These are phyloP conservation scores for Penicillium desertorum DNA, from an alignment of 495 filamentous ascomycete genomes.

Conservation along the genomic window DNA sequence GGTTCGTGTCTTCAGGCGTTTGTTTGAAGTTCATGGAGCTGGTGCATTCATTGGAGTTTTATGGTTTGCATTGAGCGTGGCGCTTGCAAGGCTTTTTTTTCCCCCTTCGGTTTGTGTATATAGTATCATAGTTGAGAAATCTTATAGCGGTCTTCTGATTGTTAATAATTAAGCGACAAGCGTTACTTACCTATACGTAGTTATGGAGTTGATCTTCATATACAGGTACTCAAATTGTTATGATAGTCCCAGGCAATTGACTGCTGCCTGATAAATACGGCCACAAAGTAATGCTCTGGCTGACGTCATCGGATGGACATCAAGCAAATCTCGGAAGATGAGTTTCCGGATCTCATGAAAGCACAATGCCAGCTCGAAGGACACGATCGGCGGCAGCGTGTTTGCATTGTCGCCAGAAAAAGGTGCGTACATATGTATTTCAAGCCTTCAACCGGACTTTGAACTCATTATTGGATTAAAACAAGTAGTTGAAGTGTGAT, in stretches of 20 bases:
- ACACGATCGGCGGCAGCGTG: constrained; percentile 31
- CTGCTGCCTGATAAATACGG: constrained; percentile 1
- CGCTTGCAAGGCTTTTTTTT: background rate
- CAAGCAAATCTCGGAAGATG: constrained; percentile 9
- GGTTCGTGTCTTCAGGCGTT: background rate
- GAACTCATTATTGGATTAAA: background rate
- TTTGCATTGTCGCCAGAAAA: constrained; percentile 31
- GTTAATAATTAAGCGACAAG: background rate
- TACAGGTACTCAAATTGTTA: too few species aligned
- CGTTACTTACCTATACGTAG: background rate
- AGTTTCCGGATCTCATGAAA: constrained; percentile 6
- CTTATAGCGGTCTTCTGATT: background rate
- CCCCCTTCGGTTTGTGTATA: background rate
- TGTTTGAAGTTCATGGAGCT: background rate
- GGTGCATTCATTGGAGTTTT: constrained; percentile 11
- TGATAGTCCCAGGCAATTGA: too few species aligned
- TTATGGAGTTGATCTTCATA: too few species aligned
- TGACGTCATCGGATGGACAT: constrained; percentile 6
- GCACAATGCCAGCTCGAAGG: constrained; percentile 23
- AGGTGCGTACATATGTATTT: constrained; percentile 17
- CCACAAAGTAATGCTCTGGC: background rate
- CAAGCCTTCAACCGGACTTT: background rate
- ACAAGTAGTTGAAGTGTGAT: constrained; percentile 33
- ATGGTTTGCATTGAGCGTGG: constrained; percentile 7
- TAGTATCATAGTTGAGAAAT: background rate